These are phyloP conservation scores for Didymosphaeria variabile DNA, from an alignment of 2,329 filamentous ascomycete species.

Conservation along the genomic window DNA sequence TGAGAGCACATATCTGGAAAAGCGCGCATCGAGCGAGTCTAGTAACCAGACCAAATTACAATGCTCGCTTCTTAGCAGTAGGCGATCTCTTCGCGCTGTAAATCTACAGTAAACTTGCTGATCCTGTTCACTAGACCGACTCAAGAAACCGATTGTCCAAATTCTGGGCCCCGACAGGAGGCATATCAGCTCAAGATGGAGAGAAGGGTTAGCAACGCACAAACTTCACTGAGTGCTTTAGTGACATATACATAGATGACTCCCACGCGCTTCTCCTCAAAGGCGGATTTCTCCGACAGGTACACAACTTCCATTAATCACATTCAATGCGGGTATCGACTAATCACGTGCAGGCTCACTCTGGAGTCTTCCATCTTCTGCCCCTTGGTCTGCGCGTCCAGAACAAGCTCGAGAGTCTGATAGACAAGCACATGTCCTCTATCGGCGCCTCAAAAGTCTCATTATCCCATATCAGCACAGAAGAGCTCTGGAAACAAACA, in stretches of 20 bases:
- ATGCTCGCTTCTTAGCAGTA: constrained; percentile 52
- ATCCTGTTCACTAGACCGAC: constrained; percentile 57
- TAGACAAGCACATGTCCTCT: constrained; percentile 87
- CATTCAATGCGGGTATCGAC: constrained; percentile 8
- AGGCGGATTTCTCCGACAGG: constrained; percentile 57
- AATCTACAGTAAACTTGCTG: neutral
- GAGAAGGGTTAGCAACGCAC: constrained; percentile 49
- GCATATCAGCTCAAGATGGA: constrained; percentile 65
- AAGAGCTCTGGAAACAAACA: constrained; percentile 82
- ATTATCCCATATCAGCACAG: constrained; percentile 84
- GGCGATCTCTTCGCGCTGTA: constrained; percentile 9
- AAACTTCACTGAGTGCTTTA: neutral
- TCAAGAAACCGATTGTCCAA: constrained; percentile 71
- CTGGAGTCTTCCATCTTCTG: constrained; percentile 91
- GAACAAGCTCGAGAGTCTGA: constrained; percentile 82
- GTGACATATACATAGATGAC: constrained; percentile 38
- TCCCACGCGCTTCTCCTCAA: constrained; percentile 56
- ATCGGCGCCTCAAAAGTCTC: constrained; percentile 84
- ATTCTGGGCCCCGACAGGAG: constrained; percentile 81
- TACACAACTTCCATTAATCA: constrained; percentile 21
- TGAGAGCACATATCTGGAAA: constrained; percentile 39
- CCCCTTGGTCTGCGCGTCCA: constrained; percentile 88
- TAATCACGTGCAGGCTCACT: constrained; percentile 70
- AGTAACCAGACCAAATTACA: constrained; percentile 16
- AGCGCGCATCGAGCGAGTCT: constrained; percentile 26